Percentiles rank a stretch among this genome's conserved stretches.
These are phyloP conservation scores for Sonneratia alba DNA, from an alignment of 345 rosid species.

Conservation along the genomic window DNA sequence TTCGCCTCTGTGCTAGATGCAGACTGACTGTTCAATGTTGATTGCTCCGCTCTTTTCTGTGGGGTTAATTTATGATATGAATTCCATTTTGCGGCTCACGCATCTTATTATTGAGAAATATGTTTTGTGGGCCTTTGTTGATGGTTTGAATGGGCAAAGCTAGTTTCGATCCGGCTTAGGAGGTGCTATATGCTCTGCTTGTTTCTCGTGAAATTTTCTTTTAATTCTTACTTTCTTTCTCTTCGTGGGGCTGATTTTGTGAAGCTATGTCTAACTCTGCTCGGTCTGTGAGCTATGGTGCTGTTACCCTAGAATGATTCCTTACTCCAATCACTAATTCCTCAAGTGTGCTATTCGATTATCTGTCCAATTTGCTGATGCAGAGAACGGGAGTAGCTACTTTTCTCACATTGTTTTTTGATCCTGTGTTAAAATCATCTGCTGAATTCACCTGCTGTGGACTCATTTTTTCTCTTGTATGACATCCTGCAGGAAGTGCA, in stretches of 20 bases:
- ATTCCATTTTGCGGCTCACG: neutral
- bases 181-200: neutral
- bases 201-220: neutral
- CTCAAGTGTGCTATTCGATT: neutral
- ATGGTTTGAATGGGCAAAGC: neutral
- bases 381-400: neutral
- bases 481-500: conserved; percentile 45
- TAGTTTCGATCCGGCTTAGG: neutral
- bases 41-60: neutral
- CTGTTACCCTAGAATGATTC: neutral
- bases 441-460: neutral
- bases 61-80: neutral
- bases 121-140: neutral
- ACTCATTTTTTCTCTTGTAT: conserved; percentile 11
- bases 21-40: neutral
- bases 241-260: neutral
- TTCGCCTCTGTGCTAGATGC: neutral
- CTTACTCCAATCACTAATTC: neutral
- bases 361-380: neutral
- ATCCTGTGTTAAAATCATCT: neutral
- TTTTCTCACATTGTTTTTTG: neutral
- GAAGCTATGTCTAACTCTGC: neutral
- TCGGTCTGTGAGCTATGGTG: neutral
- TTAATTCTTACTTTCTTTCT: neutral
- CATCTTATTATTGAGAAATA: neutral